Base-by-base conservation (phyloP, 768 basidiomycete species). In the Termitomyces sp. region DNA sequence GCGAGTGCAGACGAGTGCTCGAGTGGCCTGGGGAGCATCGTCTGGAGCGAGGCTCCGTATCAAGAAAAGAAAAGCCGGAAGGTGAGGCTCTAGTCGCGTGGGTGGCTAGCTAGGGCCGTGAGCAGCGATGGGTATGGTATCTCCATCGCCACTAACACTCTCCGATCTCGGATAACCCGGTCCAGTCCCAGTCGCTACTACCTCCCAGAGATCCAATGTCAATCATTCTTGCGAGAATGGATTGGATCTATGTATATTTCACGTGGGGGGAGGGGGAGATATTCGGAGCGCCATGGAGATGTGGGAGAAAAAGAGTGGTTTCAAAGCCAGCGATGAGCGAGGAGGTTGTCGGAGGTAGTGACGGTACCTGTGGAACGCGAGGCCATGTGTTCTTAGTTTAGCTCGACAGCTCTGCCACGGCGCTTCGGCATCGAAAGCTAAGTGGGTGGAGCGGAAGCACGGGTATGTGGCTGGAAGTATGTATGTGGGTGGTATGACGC, bases 401-500 rank as follows among this genome's bases (percentile, higher is more conserved):
- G 12, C 47, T 21, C 32, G 44, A 52, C 45, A 58, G 53, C 45
- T 43, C 41, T 43, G 52, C 28, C 37, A 46, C 34, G 34, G 34
- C 24, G 56, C 38, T 58, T 58, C 52, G 45, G 21, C 14, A 54
- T 45, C 54, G 49, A 52, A 59, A 59, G 58, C 26, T 55, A 55
- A 34, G 48, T 17, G 53, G 55, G 46, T 12, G 53, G 58, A 56
- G 51, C 58, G 54, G 54, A 54, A 59, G 32, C 34, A 41, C 38
- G 51, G 26, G 21, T 44, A 15, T 44, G 42, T 40, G 40, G 14
- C 22, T 24, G 22, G 10, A 32, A 28, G 28, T 28, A 28, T n/a
- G 28, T 28, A 22, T 7, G 28, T 30, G 22, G 21, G 19, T 14
- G 17, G 30, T 28, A 50, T 54, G 51, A 43, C 47, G 52, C 52